Evolutionary conservation across 179 eudicot genomes (phyloP).

Genomic region (Beta corolliflora): DNA sequence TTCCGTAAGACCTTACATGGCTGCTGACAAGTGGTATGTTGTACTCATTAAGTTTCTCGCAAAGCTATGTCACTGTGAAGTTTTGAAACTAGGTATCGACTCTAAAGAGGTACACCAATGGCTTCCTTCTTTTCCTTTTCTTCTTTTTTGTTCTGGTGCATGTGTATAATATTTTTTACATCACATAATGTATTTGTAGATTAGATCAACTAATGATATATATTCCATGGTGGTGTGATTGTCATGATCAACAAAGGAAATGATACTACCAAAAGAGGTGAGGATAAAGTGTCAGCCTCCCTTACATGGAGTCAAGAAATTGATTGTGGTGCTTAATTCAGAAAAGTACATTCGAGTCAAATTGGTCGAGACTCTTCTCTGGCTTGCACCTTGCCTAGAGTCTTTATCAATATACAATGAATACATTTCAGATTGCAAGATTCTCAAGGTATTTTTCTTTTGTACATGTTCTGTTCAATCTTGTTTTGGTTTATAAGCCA

Average conservation of each 20-base stretch:
- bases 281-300: conserved; percentile 17
- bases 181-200: not conserved
- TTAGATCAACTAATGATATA: too few species aligned
- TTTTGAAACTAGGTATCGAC: not conserved
- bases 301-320: conserved; percentile 13
- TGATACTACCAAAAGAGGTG: conserved; percentile 1
- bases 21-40: conserved; percentile 11
- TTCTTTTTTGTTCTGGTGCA: not conserved
- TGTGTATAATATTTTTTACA: not conserved
- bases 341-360: not conserved
- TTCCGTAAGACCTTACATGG: not conserved
- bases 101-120: not conserved
- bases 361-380: conserved; percentile 12
- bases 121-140: not conserved
- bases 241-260: conserved; percentile 2
- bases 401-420: not conserved
- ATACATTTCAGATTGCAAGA: not conserved
- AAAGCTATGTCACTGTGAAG: conserved; percentile 16
- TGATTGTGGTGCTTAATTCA: not conserved
- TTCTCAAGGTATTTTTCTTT: conserved; percentile 12
- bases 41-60: conserved; percentile 11
- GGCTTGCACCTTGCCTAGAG: conserved; percentile 23
- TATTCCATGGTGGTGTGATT: too few species aligned
- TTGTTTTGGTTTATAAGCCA: not conserved
- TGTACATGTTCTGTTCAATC: not conserved